Evolutionary conservation across 2,329 filamentous ascomycete genomes (phyloP).

Genomic region (Colletotrichum eremochloae): DNA sequence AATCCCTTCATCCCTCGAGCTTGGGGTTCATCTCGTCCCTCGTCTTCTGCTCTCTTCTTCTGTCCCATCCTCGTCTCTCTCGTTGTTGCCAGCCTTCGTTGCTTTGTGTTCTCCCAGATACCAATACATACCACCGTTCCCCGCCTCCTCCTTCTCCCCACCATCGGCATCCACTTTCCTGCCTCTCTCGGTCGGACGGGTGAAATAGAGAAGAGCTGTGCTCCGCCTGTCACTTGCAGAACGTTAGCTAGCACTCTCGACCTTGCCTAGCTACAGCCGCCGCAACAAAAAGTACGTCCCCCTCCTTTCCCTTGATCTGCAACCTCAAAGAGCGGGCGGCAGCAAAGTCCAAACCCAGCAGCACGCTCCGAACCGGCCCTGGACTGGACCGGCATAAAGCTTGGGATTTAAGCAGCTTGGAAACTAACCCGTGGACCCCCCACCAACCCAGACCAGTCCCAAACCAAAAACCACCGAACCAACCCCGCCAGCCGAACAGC

Average conservation of each 20-base stretch:
- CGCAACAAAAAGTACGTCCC: not conserved
- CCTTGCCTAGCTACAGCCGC: too few species aligned
- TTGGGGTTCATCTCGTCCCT: conserved; percentile 27
- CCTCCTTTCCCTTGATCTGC: conserved; percentile 28
- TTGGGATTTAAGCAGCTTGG: conserved; percentile 35
- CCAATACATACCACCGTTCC: conserved; percentile 19
- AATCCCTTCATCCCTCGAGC: conserved; percentile 39
- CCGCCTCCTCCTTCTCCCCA: conserved; percentile 12
- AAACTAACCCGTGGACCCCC: conserved; percentile 15
- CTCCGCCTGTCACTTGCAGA: conserved; percentile 32
- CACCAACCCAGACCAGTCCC: conserved; percentile 29
- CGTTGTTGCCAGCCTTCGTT: conserved; percentile 14
- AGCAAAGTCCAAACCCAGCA: conserved; percentile 33
- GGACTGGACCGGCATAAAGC: conserved; percentile 25
- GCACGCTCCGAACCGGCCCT: conserved; percentile 33
- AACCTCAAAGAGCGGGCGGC: conserved; percentile 33
- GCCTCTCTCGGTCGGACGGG: conserved; percentile 36
- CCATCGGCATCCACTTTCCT: conserved; percentile 33
- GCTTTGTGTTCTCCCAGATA: conserved; percentile 25
- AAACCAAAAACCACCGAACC: conserved; percentile 27
- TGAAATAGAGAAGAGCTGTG: conserved; percentile 36
- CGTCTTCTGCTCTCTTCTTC: not conserved
- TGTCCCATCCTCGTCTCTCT: conserved; percentile 14
- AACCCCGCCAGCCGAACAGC: conserved; percentile 40
- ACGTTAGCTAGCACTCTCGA: conserved; percentile 9